These are phyloP conservation scores for Rhizopus stolonifer DNA, from an alignment of 371 early-diverging fungal genomes.

Conservation along the genomic window DNA sequence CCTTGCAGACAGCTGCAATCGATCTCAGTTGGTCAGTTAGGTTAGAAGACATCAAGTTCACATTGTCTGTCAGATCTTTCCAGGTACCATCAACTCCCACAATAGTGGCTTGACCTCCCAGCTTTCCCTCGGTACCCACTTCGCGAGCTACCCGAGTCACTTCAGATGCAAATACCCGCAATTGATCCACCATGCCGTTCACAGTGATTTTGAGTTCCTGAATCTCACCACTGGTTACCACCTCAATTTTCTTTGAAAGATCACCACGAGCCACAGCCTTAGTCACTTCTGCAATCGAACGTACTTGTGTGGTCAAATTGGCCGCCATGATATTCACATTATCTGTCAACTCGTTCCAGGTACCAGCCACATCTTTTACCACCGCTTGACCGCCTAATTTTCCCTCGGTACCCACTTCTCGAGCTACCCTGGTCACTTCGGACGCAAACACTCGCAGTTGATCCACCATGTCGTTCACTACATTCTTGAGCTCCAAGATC, in stretches of 20 bases:
- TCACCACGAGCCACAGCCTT: conserved; percentile 61
- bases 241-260: conserved; percentile 35
- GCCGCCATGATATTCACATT: conserved; percentile 61
- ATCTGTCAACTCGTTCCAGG: conserved; percentile 61
- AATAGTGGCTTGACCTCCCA: conserved; percentile 54
- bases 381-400: conserved; percentile 53
- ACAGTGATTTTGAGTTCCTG: conserved; percentile 28
- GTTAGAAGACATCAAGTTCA: conserved; percentile 60
- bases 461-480: conserved; percentile 45
- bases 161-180: conserved; percentile 43
- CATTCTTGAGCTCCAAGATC: conserved; percentile 38
- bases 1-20: conserved; percentile 49
- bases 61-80: conserved; percentile 71
- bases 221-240: conserved; percentile 39
- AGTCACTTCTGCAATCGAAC: conserved; percentile 55
- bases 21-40: conserved; percentile 48
- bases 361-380: conserved; percentile 55
- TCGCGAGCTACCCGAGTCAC: conserved; percentile 45
- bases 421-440: conserved; percentile 57
- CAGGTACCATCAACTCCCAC: conserved; percentile 67
- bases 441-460: conserved; percentile 43
- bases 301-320: conserved; percentile 56
- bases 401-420: conserved; percentile 59
- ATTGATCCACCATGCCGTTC: conserved; percentile 30
- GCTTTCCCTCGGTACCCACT: conserved; percentile 57